Evolutionary conservation across 352 stramenopile genomes (phyloP), one percentile per base, ranked within the genome.

Genomic region (Globisporangium canariense): DNA sequence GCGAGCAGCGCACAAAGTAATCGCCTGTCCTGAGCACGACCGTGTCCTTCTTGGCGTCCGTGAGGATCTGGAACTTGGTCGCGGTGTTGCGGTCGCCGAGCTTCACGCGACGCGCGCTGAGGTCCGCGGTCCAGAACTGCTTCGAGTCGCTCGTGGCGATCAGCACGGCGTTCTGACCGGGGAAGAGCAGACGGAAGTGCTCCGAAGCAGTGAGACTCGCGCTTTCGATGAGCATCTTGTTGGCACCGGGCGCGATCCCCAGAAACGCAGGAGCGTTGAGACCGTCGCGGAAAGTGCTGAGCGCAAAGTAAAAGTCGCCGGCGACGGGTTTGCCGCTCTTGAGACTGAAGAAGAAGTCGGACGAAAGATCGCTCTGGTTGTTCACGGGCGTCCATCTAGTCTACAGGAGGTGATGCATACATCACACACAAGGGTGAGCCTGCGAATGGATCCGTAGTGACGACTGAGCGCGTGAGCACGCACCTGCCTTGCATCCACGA

Each of bases 301-400:
- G 47, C 47, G 47, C 47, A 53, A 53, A 53, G 47, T 53, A 53
- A 25, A 53, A 53, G 22, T 53, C 47, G 11, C 47, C 47, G 0
- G 47, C 11, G 20, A 53, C 47, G 47, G 47, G 47, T 34, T 53
- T 53, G 22, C 47, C 47, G 10, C 22, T 53, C 47, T 53, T 53
- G 47, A 53, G 47, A 11, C 47, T 53, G 22, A 53, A 53, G 47
- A 53, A 53, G 11, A 53, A 53, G 22, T 53, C 47, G 10, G 22
- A 14, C 22, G 47, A 53, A 20, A 53, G 47, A 53, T 53, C 47
- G 47, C 22, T 53, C 22, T 30, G 47, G 47, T 11, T 53, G 47
- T 53, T 53, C 47, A 53, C 47, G 10, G 22, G 47, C 47, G 47
- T 53, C 47, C 47, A 53, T 22, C 47, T 20, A 4, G 22, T n/a